Evolutionary conservation across 2,329 filamentous ascomycete genomes (phyloP), one percentile per base, ranked within the genome.

Genomic region (Remersonia thermophila): DNA sequence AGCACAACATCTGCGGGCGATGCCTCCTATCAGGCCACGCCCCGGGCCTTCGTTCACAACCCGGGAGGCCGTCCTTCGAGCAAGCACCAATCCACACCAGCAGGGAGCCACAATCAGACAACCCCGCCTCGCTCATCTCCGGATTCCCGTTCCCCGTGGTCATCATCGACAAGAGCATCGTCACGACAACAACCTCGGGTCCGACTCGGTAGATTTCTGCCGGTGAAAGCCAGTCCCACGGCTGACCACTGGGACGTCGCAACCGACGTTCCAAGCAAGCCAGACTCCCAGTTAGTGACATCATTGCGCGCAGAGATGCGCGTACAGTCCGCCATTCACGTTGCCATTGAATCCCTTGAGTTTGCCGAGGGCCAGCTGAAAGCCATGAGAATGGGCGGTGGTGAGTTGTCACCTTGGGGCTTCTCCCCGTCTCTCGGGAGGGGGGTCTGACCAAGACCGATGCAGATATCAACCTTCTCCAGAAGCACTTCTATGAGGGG

Each of bases 281-380:
- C 38, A 3, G 28, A 28, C 14, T 14, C 36, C n/a, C 37, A 38
- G 9, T 35, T 50, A 12, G 20, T 35, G 12, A 40, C 43, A 13
- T 43, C 47, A 10, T 30, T 50, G 9, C 44, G 43, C 3, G 44
- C 47, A n/a, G 48, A 50, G 33, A 45, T 47, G 38, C 47, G 48
- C 12, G 48, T 50, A 9, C 48, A 50, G 25, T 40, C 47, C 9
- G 48, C 48, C 16, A 48, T 50, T 20, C 43, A 46, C 11, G 47
- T 50, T 8, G 48, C 48, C 15, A 37, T 50, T 7, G 48, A 50
- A 29, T 45, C 47, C 1, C 39, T 50, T 2, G 48, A 50, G 28
- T 49, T 50, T 20, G 47, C 48, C 15, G 48, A 50, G 13, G 36
- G 41, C 9, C 48, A 50, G 20, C 31, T 50, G n/a, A 41, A 43